Percentiles rank a stretch among this genome's conserved stretches.
phyloP scores from a whole-genome alignment of 805 yeast species.

The Komagataella mondaviorum region DNA sequence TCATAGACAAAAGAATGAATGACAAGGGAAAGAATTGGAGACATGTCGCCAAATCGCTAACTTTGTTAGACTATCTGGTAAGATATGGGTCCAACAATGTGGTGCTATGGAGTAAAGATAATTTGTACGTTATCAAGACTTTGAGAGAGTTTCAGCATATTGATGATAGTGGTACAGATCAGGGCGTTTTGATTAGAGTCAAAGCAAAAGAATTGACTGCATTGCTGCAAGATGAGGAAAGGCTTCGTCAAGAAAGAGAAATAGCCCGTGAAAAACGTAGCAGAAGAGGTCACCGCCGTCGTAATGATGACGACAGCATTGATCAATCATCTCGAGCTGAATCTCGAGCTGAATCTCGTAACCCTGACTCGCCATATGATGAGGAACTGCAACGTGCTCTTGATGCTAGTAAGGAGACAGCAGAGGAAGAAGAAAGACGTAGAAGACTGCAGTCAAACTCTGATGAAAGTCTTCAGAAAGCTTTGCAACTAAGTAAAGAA shows the following conservation, averaged over 20 bases:
- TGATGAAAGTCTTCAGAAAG: slow-evolving; percentile 55
- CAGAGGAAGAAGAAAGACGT: slow-evolving; percentile 66
- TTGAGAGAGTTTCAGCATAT: slow-evolving; percentile 76
- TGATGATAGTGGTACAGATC: slow-evolving; percentile 71
- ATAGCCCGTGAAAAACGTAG: slow-evolving; percentile 16
- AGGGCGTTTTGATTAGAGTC: slow-evolving; percentile 77
- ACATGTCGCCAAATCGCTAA: slow-evolving; percentile 84
- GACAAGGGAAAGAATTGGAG: slow-evolving; percentile 98
- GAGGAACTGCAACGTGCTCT: slow-evolving; percentile 70
- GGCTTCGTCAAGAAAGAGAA: slow-evolving; percentile 58
- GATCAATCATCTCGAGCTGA: not conserved
- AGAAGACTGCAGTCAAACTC: slow-evolving; percentile 30
- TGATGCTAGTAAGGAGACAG: slow-evolving; percentile 68
- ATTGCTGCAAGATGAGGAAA: slow-evolving; percentile 70
- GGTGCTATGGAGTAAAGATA: slow-evolving; percentile 85
- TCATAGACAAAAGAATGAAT: slow-evolving; percentile 81
- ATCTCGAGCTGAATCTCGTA: not conserved
- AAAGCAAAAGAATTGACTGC: slow-evolving; percentile 82
- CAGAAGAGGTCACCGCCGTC: slow-evolving; percentile 20
- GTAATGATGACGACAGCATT: not conserved
- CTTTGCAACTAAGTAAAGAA: slow-evolving; percentile 59
- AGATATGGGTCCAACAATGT: slow-evolving; percentile 80
- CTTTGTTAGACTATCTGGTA: slow-evolving; percentile 79
- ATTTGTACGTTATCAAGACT: slow-evolving; percentile 77
- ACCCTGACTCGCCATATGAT: slow-evolving; percentile 29